Base-by-base conservation (phyloP, 2,329 filamentous ascomycete species). In the Nemania sp. region DNA sequence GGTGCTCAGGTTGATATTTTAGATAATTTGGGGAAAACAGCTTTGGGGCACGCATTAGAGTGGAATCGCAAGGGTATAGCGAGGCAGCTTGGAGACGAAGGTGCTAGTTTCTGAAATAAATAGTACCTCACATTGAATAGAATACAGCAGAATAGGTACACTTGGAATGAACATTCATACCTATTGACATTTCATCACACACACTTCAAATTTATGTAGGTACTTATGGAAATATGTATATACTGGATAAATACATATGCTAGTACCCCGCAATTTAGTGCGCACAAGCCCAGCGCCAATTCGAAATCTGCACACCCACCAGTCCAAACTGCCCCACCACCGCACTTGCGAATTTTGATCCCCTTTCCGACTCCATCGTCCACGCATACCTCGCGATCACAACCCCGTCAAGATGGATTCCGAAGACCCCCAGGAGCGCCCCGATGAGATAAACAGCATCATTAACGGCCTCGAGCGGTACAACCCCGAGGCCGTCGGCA, bases 401-500 rank as follows among this genome's bases (percentile, higher is more conserved):
- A 32, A 43, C 55, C 64, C 70, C 70, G 62, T 57, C 84, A 88
- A 74, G 74, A 89, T 89, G 87, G 88, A 88, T 84, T 85, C 85
- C 85, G 95, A 98, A 87, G 93, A 94, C 83, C 92, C 93, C 85
- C 90, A 93, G 77, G 93, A 97, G 83, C 88, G 96, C 81, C 95
- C 96, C 76, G 93, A 96, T 75, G 90, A 96, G 81, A 97, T 99
- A 82, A 92, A 93, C 80, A 87, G 85, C 82, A 98, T 99, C 79
- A 93, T 99, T 79, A 97, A 95, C 84, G 95, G 96, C 76, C 93
- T 99, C 72, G 96, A 99, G 83, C 89, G 96, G 79, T 99, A 99
- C 86, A 99, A 99, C 83, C 96, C 96, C 49, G 96, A 99, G 86
- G 97, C 96, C 59, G 97, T 97, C 57, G 89, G 89, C 70, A 88